Evolutionary conservation across 345 rosid species (phyloP), one percentile per base, ranked within the genome.

Genomic region (Anastatica hierochuntica): DNA sequence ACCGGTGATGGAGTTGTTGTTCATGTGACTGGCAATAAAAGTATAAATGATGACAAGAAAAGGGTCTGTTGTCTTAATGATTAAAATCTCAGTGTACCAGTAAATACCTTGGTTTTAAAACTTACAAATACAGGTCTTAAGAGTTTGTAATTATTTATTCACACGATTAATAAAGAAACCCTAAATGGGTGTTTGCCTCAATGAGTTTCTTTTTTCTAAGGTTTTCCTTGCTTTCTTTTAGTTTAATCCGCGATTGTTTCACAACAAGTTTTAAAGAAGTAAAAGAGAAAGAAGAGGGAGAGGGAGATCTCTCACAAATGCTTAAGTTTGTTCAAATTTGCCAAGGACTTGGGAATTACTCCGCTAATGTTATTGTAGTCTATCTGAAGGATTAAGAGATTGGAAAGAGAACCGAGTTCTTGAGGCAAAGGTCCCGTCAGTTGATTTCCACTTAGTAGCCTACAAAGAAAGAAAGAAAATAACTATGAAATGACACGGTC

Each of bases 1-100:
- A 33, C 81, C 81, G 44, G 72, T 62, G 62, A 77, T 44, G 18
- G 78, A 74, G 66, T 77, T 77, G 68, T 77, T 77, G 67, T 74
- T 77, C 78, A 77, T 53, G 53, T 77, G 78, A 18, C 81, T 77
- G 44, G 14, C 43, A 33, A 20, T 36, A 51, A 56, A 43, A 26
- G 27, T 17, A 13, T 10, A 50, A 61, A 17, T 30, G 30, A 15
- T 12, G 49, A 38, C 9, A 45, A 5, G n/a, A n/a, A n/a, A 34
- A 34, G 18, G 18, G 4, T 7, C n/a, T 49, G 17, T 18, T 41
- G n/a, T n/a, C n/a, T n/a, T n/a, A n/a, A n/a, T n/a, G n/a, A n/a
- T n/a, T n/a, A n/a, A n/a, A n/a, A n/a, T n/a, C n/a, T n/a, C n/a
- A n/a, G n/a, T n/a, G n/a, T n/a, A n/a, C n/a, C n/a, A n/a, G n/a